Evolutionary conservation across 1,139 yeast genomes (phyloP).

Genomic region (Meyerozyma carpophila): DNA sequence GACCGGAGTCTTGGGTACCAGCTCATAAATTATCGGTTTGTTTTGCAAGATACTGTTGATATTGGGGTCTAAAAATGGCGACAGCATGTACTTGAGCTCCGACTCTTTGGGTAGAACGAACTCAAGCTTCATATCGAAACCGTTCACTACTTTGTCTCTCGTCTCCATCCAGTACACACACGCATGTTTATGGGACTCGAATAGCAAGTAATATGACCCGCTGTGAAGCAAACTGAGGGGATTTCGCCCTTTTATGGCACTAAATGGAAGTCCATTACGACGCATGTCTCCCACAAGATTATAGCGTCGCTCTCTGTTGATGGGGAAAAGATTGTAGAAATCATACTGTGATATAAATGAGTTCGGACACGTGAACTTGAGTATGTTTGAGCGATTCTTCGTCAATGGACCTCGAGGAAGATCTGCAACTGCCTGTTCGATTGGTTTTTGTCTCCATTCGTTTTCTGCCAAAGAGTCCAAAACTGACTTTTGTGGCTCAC

Average conservation of each 20-base stretch:
- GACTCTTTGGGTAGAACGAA: conserved; percentile 26
- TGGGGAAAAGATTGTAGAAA: conserved; percentile 32
- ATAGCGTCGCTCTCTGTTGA: conserved; percentile 25
- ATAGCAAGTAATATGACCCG: conserved; percentile 49
- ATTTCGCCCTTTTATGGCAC: conserved; percentile 43
- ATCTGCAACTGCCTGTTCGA: conserved; percentile 19
- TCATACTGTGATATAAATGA: conserved; percentile 34
- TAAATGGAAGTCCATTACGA: conserved; percentile 21
- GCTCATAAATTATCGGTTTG: neutral
- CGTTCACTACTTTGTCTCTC: conserved; percentile 43
- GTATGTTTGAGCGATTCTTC: conserved; percentile 20
- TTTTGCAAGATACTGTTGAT: conserved; percentile 4
- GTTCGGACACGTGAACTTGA: conserved; percentile 31
- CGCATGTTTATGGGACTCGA: conserved; percentile 43
- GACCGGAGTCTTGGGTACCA: neutral
- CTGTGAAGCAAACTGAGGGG: conserved; percentile 38
- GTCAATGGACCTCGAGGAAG: conserved; percentile 10
- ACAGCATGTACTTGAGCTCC: conserved; percentile 19
- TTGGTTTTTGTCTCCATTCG: conserved; percentile 28
- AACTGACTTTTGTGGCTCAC: conserved; percentile 14
- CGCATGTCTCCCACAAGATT: conserved; percentile 15
- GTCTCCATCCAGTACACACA: conserved; percentile 48
- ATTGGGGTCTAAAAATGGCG: conserved; percentile 19
- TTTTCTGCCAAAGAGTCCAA: conserved; percentile 27
- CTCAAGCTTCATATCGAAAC: conserved; percentile 38